phyloP scores from a whole-genome alignment of 257 asterid species.

The Penstemon newberryi region DNA sequence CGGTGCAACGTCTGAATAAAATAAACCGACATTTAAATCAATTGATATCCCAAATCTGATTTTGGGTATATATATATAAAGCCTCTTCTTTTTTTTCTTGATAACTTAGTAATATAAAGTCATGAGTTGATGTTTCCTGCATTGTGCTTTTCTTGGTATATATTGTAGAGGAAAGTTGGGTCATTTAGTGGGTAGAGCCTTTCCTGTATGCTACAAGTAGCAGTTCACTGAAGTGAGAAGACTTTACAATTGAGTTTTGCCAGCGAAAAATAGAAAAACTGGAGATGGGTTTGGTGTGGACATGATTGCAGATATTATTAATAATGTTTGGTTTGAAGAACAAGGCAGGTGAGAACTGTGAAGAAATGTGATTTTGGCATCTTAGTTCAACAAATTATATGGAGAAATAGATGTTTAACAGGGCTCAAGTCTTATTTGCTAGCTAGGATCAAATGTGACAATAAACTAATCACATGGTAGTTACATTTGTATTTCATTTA shows the following conservation, averaged over 20 bases:
- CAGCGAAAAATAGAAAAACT: constrained; percentile 13
- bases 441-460: no score
- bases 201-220: constrained; percentile 22
- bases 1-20: no score
- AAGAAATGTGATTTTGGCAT: constrained; percentile 5
- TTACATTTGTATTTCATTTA: no score
- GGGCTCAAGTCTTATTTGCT: no score
- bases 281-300: background rate
- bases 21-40: background rate
- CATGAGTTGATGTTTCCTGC: constrained; percentile 17
- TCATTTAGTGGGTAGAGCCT: constrained; percentile 24
- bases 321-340: constrained; percentile 27
- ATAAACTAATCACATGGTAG: no score
- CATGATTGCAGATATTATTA: constrained; percentile 21
- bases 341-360: constrained; percentile 10
- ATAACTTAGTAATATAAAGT: background rate
- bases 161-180: constrained; percentile 12
- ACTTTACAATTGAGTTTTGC: constrained; percentile 2
- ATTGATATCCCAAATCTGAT: constrained; percentile 14
- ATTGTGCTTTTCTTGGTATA: constrained; percentile 15
- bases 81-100: background rate
- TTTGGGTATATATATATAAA: no score
- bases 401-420: no score
- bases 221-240: constrained; percentile 18
- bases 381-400: background rate